Evolutionary conservation across 208 protist species (phyloP), one percentile per base, ranked within the genome.

Genomic region (Wallacemonas collosoma): DNA sequence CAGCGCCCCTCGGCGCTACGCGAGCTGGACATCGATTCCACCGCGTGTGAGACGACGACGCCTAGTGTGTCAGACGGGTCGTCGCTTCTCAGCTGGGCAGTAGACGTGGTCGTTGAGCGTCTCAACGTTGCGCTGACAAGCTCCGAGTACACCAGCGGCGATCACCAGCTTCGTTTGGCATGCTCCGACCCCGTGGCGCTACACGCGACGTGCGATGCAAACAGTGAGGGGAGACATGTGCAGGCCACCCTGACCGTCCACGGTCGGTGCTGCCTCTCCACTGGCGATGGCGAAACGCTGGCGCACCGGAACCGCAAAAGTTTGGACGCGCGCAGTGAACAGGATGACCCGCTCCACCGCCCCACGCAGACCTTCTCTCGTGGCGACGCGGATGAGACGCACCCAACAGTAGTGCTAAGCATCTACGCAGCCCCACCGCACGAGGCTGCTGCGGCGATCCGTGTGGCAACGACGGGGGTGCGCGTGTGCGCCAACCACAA

Each of bases 121-220:
- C 43, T 65, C n/a, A 7, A 65, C n/a, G 41, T 65, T 6, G 60
- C 40, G 12, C 60, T 65, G 8, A 65, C 41, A 3, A 26, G 40
- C n/a, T 65, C 60, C 41, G 60, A 65, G 60, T 65, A 65, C 43
- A 65, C 60, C 4, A 65, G 40, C 9, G 43, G 60, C 12, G 60
- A 65, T n/a, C 60, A 51, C 15, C 60, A 41, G 7, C 17, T 65
- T 3, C 60, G 43, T 9, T 17, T 65, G 8, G 2, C n/a, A 3
- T 65, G 38, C 40, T 4, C 8, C 4, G 41, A 65, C 36, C 60
- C 60, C 8, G 41, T 65, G 7, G 0, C 15, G 3, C 5, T 65
- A n/a, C 8, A n/a, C 14, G 9, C 26, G 26, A 26, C 26, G 26
- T 26, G 26, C 26, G 0, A 26, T 26, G 26, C 26, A 26, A 26